These are phyloP conservation scores for Jimgerdemannia flammicorona DNA, from an alignment of 192 early-diverging fungal species.

Conservation along the genomic window DNA sequence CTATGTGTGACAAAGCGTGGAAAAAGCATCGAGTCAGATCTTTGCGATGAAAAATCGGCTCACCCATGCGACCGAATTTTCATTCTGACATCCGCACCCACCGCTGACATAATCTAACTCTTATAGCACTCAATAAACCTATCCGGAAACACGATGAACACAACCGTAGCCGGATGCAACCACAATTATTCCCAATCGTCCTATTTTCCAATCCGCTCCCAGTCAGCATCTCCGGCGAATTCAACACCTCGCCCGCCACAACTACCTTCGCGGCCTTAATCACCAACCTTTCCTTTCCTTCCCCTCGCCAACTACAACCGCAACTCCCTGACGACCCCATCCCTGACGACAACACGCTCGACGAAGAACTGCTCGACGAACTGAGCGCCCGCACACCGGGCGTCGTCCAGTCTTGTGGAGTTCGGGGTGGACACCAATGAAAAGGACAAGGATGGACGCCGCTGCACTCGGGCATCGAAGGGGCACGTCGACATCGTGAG, in stretches of 20 bases:
- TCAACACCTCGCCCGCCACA: constrained; percentile 55
- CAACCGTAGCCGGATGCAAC: constrained; percentile 59
- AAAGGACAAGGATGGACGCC: too few relatives aligned
- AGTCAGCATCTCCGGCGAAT: constrained; percentile 59
- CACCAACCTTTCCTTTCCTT: constrained; percentile 20
- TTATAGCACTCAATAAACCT: constrained; percentile 37
- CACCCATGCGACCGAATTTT: too few relatives aligned
- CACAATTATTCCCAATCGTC: constrained; percentile 64
- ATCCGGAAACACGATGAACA: constrained; percentile 64
- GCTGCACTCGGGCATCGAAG: too few relatives aligned
- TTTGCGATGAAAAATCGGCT: too few relatives aligned
- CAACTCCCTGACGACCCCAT: constrained; percentile 56
- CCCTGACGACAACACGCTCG: constrained; percentile 47
- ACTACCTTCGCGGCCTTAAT: constrained; percentile 58
- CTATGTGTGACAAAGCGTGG: constrained; percentile 3
- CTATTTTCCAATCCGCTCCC: constrained; percentile 65
- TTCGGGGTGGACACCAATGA: too few relatives aligned
- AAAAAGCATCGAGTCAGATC: too few relatives aligned
- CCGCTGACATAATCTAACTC: constrained; percentile 66
- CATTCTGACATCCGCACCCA: constrained; percentile 20
- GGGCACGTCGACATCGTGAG: too few relatives aligned
- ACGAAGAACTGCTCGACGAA: constrained; percentile 59
- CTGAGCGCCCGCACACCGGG: constrained; percentile 53
- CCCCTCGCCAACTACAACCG: constrained; percentile 30
- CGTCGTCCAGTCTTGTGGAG: constrained; percentile 72